A percentile compares a stretch with the other conserved stretches of the same genome.
These are phyloP conservation scores for Fusarium sp. DNA, from an alignment of 2,329 filamentous ascomycete species.

Conservation along the genomic window DNA sequence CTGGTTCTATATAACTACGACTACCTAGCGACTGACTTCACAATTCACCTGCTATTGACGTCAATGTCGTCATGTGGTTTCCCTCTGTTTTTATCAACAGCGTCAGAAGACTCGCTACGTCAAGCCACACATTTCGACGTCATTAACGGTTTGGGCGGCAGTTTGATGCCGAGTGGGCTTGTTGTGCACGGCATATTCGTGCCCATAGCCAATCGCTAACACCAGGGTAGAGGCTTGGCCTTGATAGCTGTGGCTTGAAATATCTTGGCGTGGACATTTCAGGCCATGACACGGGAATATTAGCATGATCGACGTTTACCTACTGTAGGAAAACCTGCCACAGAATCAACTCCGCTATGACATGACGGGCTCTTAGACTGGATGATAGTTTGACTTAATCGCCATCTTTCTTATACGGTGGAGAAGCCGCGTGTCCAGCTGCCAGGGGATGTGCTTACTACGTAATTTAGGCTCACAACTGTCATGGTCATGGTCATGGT, in stretches of 20 bases:
- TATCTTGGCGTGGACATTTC: background rate
- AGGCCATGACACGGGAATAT: constrained; percentile 1
- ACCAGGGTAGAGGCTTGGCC: constrained; percentile 29
- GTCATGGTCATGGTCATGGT: too few relatives aligned
- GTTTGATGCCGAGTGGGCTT: constrained; percentile 34
- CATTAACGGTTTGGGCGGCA: constrained; percentile 32
- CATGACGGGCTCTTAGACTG: too few relatives aligned
- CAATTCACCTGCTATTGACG: constrained; percentile 21
- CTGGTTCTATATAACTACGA: constrained; percentile 22
- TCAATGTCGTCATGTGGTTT: constrained; percentile 30
- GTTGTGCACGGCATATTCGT: constrained; percentile 28
- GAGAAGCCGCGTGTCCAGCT: too few relatives aligned
- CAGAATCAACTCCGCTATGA: too few relatives aligned
- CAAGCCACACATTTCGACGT: constrained; percentile 31
- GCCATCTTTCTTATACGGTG: too few relatives aligned
- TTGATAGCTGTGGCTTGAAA: constrained; percentile 29
- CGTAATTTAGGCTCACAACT: too few relatives aligned
- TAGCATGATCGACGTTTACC: constrained; percentile 5
- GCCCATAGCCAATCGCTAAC: constrained; percentile 26
- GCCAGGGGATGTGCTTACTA: too few relatives aligned
- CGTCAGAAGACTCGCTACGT: constrained; percentile 14
- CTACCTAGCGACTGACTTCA: background rate
- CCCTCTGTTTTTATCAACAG: constrained; percentile 3
- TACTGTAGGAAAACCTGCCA: constrained; percentile 22
- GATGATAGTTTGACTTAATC: too few relatives aligned